These are phyloP conservation scores for Jacaranda mimosifolia DNA, from an alignment of 257 asterid species.

Conservation along the genomic window DNA sequence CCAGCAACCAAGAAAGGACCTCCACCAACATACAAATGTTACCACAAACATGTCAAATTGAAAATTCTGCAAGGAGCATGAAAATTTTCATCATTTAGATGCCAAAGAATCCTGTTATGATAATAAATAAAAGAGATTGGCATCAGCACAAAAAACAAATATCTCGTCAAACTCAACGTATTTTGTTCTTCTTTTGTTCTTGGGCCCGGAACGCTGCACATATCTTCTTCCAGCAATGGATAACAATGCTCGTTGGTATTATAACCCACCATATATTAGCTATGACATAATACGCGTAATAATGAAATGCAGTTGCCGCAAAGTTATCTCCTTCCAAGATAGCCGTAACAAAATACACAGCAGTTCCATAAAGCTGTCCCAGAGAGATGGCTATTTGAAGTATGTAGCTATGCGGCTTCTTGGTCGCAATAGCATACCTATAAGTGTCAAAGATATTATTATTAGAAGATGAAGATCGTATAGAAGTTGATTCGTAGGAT, in stretches of 20 bases:
- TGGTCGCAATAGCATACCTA: conserved; percentile 90
- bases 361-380: conserved; percentile 92
- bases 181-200: conserved; percentile 69
- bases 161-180: conserved; percentile 39
- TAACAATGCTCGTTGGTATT: conserved; percentile 66
- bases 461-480: no score
- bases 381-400: conserved; percentile 86
- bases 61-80: neutral
- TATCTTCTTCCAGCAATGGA: conserved; percentile 83
- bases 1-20: no score
- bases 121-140: neutral
- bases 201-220: conserved; percentile 61
- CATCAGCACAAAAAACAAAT: neutral
- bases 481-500: neutral
- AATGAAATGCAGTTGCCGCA: conserved; percentile 61
- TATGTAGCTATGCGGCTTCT: conserved; percentile 67
- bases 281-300: conserved; percentile 66
- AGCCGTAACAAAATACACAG: conserved; percentile 73
- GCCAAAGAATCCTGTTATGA: neutral
- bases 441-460: neutral
- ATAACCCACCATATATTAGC: conserved; percentile 88
- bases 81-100: neutral
- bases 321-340: conserved; percentile 87
- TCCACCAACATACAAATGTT: no score
- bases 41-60: neutral